Percentiles rank a stretch among this genome's conserved stretches.
These are phyloP conservation scores for Dictyostelium intermedium DNA, from an alignment of 78 protist species.

Conservation along the genomic window DNA sequence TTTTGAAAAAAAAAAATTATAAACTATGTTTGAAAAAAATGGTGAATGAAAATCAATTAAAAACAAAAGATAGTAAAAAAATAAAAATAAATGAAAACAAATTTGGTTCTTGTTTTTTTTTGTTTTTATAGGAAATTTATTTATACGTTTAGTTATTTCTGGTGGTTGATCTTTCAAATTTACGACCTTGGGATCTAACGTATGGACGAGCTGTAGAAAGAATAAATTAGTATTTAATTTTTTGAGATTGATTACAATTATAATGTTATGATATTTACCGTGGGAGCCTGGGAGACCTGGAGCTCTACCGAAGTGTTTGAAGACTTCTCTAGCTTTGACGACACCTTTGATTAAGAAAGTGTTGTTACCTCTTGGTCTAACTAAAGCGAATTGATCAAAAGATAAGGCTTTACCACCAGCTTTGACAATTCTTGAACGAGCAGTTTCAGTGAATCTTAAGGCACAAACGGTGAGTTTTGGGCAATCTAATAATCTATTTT, in stretches of 20 bases:
- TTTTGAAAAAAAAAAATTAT: no score
- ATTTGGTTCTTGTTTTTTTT: neutral
- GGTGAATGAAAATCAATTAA: no score
- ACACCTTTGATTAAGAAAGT: slow-evolving; percentile 98
- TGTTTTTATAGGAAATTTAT: no score
- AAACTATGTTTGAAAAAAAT: no score
- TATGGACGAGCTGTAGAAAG: neutral
- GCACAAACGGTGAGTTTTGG: slow-evolving; percentile 97
- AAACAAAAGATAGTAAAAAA: no score
- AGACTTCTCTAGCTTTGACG: slow-evolving; percentile 93
- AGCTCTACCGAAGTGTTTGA: slow-evolving; percentile 97
- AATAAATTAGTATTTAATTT: neutral
- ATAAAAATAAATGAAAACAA: no score
- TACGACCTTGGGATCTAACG: slow-evolving; percentile 5
- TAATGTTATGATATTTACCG: slow-evolving; percentile 24
- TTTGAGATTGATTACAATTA: neutral
- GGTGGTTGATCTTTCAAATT: slow-evolving; percentile 31
- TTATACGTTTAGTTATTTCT: neutral
- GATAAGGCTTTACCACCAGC: slow-evolving; percentile 99
- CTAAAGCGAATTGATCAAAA: slow-evolving; percentile 99
- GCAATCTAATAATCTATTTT: slow-evolving; percentile 89
- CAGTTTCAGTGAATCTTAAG: slow-evolving; percentile 96
- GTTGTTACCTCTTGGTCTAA: slow-evolving; percentile 95
- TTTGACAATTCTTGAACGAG: slow-evolving; percentile 96
- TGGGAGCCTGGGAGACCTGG: slow-evolving; percentile 93